phyloP scores from a whole-genome alignment of 2,329 filamentous ascomycete genomes.

The Colletotrichum nymphaeae region DNA sequence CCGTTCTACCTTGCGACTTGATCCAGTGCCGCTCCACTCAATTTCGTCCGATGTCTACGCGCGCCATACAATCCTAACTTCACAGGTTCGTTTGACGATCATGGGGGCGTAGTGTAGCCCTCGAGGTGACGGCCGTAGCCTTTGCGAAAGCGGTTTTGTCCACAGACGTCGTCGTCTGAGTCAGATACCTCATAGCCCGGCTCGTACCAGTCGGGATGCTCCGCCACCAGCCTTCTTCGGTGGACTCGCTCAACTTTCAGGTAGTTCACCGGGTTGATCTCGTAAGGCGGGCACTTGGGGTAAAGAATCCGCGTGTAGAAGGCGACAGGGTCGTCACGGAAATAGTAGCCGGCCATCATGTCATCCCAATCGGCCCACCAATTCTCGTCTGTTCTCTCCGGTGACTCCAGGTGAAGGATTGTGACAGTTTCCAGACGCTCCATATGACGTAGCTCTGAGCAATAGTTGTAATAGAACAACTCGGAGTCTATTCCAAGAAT shows the following conservation, averaged over 20 bases:
- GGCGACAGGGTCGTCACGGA: neutral
- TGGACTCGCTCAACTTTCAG: neutral
- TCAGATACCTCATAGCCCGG: neutral
- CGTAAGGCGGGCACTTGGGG: neutral
- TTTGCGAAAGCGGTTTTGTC: neutral
- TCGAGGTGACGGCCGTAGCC: conserved; percentile 1
- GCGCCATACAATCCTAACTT: neutral
- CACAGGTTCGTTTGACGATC: neutral
- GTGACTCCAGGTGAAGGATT: neutral
- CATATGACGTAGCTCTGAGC: neutral
- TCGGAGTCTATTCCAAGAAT: conserved; percentile 4
- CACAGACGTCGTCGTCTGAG: neutral
- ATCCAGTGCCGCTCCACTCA: neutral
- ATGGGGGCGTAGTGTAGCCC: neutral
- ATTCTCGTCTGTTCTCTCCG: neutral
- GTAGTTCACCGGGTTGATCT: conserved; percentile 7
- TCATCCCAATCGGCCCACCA: conserved; percentile 3
- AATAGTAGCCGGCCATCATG: neutral
- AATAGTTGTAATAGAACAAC: neutral
- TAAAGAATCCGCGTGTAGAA: conserved; percentile 8
- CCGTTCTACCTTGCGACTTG: too few relatives aligned
- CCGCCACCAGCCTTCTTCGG: conserved; percentile 3
- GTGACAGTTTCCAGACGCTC: neutral
- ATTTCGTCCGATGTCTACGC: neutral
- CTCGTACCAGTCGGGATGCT: neutral